Evolutionary conservation across 352 stramenopile species (phyloP).

Genomic region (Phytophthora hybrid): DNA sequence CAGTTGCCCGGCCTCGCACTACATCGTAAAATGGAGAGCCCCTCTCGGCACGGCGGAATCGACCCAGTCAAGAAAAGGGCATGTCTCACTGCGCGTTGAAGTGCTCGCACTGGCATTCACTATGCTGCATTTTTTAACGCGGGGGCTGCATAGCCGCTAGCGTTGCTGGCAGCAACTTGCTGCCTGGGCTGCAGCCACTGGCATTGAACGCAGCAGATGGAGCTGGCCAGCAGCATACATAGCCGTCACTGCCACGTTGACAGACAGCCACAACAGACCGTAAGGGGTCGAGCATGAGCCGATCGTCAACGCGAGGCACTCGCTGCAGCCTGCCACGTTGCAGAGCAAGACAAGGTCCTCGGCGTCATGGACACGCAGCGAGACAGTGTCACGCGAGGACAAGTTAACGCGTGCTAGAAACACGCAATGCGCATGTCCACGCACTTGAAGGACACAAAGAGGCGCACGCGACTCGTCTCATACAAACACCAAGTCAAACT

Average conservation of each 20-base stretch:
- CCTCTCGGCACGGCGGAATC: too few relatives aligned
- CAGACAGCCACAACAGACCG: neutral
- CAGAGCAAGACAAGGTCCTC: neutral
- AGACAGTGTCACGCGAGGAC: neutral
- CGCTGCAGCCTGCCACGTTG: neutral
- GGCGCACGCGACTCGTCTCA: too few relatives aligned
- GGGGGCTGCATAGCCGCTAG: neutral
- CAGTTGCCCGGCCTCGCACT: too few relatives aligned
- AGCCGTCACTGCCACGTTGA: neutral
- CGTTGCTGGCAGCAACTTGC: neutral
- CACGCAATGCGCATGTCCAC: neutral
- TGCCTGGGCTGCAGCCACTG: neutral
- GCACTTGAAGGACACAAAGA: neutral
- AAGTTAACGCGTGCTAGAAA: neutral
- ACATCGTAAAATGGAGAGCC: too few relatives aligned
- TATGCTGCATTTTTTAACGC: slow-evolving; percentile 4
- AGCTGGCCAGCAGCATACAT: too few relatives aligned
- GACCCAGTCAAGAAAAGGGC: neutral
- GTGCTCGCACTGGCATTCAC: neutral
- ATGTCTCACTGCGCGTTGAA: neutral
- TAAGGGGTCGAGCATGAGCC: too few relatives aligned
- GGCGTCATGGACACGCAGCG: neutral
- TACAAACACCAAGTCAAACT: too few relatives aligned
- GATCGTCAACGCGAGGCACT: neutral
- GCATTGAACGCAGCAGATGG: too few relatives aligned